Percentiles rank a stretch among this genome's conserved stretches.
Conservation (phyloP, 176 grass and related monocot genomes). For the Hordeum marinum region DNA sequence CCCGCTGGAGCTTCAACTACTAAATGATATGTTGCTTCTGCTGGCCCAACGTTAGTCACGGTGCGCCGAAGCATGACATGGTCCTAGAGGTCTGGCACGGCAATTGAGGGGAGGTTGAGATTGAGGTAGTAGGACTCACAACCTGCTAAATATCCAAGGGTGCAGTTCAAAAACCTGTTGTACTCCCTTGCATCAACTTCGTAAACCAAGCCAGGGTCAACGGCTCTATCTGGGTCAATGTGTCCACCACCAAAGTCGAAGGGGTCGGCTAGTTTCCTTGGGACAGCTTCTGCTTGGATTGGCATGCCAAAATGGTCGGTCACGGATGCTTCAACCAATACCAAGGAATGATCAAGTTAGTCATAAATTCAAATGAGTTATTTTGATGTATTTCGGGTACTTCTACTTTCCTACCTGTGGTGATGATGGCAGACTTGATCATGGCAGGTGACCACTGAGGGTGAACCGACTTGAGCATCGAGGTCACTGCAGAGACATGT, state of each 20-base stretch:
- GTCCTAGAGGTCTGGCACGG: too few species aligned
- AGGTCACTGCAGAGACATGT: background rate
- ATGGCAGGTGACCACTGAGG: background rate
- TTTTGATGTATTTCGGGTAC: background rate
- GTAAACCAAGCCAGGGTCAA: too few species aligned
- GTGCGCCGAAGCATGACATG: background rate
- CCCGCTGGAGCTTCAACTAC: background rate
- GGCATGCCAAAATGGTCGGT: too few species aligned
- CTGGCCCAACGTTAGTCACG: slow-evolving; percentile 6
- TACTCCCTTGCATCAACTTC: too few species aligned
- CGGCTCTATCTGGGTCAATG: too few species aligned
- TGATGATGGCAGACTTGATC: background rate
- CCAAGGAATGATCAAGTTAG: background rate
- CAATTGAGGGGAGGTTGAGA: too few species aligned
- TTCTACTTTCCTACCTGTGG: background rate
- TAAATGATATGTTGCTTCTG: background rate
- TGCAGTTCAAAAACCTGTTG: too few species aligned
- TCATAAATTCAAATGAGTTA: background rate
- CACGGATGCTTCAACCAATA: background rate
- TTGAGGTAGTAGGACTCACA: too few species aligned
- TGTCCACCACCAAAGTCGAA: too few species aligned
- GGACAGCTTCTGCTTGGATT: background rate
- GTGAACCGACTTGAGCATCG: slow-evolving; percentile 24
- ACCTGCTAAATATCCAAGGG: background rate
- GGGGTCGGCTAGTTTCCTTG: too few species aligned